These are phyloP conservation scores for Brasilioporus rufonigricans DNA, from an alignment of 768 basidiomycete genomes.

Conservation along the genomic window DNA sequence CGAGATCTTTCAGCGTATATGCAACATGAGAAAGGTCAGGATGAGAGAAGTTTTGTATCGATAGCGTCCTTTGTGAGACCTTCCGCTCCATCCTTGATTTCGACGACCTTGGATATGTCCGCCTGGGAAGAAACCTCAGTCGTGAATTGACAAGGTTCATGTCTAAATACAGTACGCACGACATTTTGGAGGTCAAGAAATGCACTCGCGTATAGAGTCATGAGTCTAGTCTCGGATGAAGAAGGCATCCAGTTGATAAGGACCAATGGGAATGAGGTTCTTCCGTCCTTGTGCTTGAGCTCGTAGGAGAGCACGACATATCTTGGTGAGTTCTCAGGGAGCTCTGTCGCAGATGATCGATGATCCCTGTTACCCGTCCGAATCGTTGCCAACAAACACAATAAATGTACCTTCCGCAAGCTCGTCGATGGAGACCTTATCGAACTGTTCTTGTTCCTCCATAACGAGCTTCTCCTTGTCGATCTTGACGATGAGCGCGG, in stretches of 20 bases:
- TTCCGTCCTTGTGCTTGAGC: conserved; percentile 74
- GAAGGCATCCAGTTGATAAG: conserved; percentile 87
- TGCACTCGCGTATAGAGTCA: conserved; percentile 83
- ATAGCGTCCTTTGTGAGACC: conserved; percentile 71
- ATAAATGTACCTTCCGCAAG: conserved; percentile 71
- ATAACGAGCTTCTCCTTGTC: conserved; percentile 78
- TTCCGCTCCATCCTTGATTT: conserved; percentile 80
- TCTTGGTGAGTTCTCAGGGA: conserved; percentile 85
- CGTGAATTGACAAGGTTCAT: not conserved
- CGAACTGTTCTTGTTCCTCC: conserved; percentile 81
- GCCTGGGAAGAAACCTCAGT: conserved; percentile 43
- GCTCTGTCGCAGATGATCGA: conserved; percentile 65
- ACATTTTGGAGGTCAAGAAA: conserved; percentile 75
- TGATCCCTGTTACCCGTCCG: not conserved
- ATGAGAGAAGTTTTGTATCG: conserved; percentile 51
- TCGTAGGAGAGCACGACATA: conserved; percentile 86
- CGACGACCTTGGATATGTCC: conserved; percentile 76
- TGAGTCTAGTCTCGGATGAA: conserved; percentile 69
- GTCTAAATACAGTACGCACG: conserved; percentile 41
- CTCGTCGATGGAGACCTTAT: conserved; percentile 74
- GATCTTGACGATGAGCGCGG: conserved; percentile 87
- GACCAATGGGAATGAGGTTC: conserved; percentile 81
- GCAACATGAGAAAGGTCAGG: conserved; percentile 2
- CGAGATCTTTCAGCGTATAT: not conserved
- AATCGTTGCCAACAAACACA: conserved; percentile 1